Evolutionary conservation across 495 filamentous ascomycete species (phyloP), one percentile per base, ranked within the genome.

Genomic region (Chaetomidium leptoderma): DNA sequence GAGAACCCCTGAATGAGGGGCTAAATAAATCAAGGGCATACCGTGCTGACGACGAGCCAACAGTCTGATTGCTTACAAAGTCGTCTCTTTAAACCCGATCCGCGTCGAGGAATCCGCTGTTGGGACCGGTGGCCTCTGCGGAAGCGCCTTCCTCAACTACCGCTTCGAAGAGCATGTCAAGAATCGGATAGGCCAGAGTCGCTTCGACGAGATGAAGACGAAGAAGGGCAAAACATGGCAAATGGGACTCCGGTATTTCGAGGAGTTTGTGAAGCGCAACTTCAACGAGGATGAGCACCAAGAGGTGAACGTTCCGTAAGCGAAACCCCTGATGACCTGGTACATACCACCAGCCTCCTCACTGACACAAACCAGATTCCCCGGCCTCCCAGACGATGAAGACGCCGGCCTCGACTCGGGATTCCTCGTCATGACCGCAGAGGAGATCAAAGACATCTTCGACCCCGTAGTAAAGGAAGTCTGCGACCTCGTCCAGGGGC

Each of bases 221-320:
- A 83, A 80, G 70, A 81, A 76, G 67, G 73, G 70, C 52, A 86
- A 78, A 70, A 84, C 73, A 23, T 87, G 86, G 83, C 86, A 88
- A 71, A 90, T 90, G 87, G 83, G 82, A 3, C 76, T 89, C 45
- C 75, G 75, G 64, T 86, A 78, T 55, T 88, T 78, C 70, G 84
- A 82, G 63, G 80, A 87, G 55, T 86, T 84, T 59, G 81, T 88
- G 3, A 88, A 87, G 69, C 78, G 84, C 16, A 88, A 89, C 59
- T 90, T 89, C 66, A 86, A 86, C 63, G 84, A 88, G 64, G 84
- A 87, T 27, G 85, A 88, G 57, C 81, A 87, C 57, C 74, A 80
- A 49, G 86, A 85, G 60, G 78, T 86, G 49, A 87, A 87, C 42
- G 77, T 89, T 0, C 86, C 86, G 76, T 79, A 65, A 48, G 76